Conservation (phyloP, 345 rosid genomes). For the Gossypium raimondii region DNA sequence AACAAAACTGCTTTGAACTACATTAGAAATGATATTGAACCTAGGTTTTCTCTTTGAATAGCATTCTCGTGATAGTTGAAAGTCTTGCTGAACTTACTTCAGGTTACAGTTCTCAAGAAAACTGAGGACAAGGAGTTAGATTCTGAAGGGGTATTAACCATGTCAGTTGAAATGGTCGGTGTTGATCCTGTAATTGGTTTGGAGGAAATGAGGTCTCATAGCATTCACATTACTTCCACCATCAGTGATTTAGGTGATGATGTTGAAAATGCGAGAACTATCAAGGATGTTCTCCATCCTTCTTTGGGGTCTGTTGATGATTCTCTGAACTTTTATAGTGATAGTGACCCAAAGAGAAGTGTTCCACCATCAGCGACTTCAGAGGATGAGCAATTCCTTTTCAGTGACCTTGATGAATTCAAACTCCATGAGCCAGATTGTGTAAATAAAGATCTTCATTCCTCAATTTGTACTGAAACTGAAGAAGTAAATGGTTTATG, state of each 20-base stretch:
- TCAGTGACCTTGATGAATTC: conserved; percentile 55
- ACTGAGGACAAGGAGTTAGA: conserved; percentile 21
- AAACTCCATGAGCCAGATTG: conserved; percentile 28
- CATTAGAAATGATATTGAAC: conserved; percentile 9
- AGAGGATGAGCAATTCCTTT: conserved; percentile 71
- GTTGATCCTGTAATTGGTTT: conserved; percentile 26
- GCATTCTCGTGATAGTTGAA: background rate
- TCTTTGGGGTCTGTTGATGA: conserved; percentile 21
- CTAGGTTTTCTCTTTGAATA: conserved; percentile 7
- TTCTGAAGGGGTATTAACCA: conserved; percentile 13
- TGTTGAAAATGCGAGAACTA: conserved; percentile 24
- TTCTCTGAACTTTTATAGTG: conserved; percentile 22
- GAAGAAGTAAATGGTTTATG: conserved; percentile 12
- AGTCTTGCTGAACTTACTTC: conserved; percentile 27
- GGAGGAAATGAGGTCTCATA: conserved; percentile 26
- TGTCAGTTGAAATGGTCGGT: conserved; percentile 23
- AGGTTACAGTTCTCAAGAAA: conserved; percentile 32
- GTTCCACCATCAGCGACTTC: conserved; percentile 36
- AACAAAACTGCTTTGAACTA: conserved; percentile 13
- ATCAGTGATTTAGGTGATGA: conserved; percentile 24
- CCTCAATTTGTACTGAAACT: conserved; percentile 20
- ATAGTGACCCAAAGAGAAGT: conserved; percentile 27
- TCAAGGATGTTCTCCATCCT: conserved; percentile 19
- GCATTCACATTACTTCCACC: conserved; percentile 22
- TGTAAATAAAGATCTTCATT: conserved; percentile 24